These are phyloP conservation scores for Berkeleyomyces rouxiae DNA, from an alignment of 2,329 filamentous ascomycete species.

Conservation along the genomic window DNA sequence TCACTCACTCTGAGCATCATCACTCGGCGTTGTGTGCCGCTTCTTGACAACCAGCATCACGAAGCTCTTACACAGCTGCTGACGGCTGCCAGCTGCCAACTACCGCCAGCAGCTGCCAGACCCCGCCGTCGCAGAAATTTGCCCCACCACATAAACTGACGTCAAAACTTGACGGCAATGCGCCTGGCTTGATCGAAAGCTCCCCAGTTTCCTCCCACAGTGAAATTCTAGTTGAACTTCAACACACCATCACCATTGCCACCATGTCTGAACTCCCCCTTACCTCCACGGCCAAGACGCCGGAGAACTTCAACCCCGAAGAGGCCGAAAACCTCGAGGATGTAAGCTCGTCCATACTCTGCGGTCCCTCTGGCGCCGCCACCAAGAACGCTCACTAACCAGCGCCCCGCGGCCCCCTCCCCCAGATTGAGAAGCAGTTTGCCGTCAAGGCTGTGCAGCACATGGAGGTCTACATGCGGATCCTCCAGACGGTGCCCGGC, in stretches of 20 bases:
- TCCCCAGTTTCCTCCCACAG: neutral
- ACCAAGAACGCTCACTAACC: neutral
- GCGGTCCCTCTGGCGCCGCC: neutral
- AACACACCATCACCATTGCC: neutral
- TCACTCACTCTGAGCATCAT: too few species aligned
- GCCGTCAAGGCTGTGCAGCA: constrained; percentile 96
- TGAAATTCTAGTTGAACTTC: neutral
- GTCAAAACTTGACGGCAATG: constrained; percentile 3
- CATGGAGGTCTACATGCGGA: constrained; percentile 91
- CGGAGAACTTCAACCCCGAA: constrained; percentile 35
- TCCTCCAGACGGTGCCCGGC: constrained; percentile 79
- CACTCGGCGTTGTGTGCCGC: too few species aligned
- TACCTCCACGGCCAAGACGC: constrained; percentile 5
- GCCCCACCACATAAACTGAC: constrained; percentile 7
- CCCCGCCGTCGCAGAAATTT: constrained; percentile 8
- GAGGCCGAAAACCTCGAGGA: constrained; percentile 38
- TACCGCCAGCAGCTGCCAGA: neutral
- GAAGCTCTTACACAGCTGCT: neutral
- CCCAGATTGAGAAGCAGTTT: constrained; percentile 95
- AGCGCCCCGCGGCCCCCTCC: neutral
- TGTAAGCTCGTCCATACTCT: constrained; percentile 25
- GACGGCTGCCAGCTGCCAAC: neutral
- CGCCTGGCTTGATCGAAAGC: neutral
- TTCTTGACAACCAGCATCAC: neutral
- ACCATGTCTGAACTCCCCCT: constrained; percentile 12